Evolutionary conservation across 805 yeast species (phyloP), one percentile per base, ranked within the genome.

Genomic region (Candida suzukii): DNA sequence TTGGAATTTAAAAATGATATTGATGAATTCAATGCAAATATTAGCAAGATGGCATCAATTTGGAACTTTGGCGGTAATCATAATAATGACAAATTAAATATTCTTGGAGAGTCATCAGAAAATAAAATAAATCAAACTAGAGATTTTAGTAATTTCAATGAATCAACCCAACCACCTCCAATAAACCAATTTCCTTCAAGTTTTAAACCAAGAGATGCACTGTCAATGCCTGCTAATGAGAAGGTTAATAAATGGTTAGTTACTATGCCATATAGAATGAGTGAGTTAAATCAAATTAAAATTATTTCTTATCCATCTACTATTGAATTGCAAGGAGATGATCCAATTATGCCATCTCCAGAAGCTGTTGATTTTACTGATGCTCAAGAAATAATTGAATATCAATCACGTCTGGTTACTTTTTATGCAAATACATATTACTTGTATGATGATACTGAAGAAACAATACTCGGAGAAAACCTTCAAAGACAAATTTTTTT

Each of bases 231-330:
- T 1, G 74, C 70, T 46, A 64, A 60, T 37, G 91, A 84, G 51
- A 84, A 83, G 51, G 84, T 84, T 1, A 66, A 67, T 30, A 61
- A 57, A 7, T 84, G 93, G 93, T 71, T 84, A 28, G 61, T 63
- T 3, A 66, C 68, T 24, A 70, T 84, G 3, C 90, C 90, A 1
- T 53, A 17, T 50, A 46, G n/a, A 37, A 33, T 19, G 52, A 38
- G 5, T 44, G 48, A 6, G 47, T 39, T 7, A 30, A 40, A 16
- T 68, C 68, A 70, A 49, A 51, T 21, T 62, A 55, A 38, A 70
- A 68, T n/a, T 76, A 82, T 5, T 12, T 4, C 18, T 46, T 78
- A 68, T 46, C 74, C 80, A 0, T 78, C 73, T 0, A 56, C 56
- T 4, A 55, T 64, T 4, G 67, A 68, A 3, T 58, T 68, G 2